phyloP scores from a whole-genome alignment of 2,329 filamentous ascomycete genomes.

The Parascedosporium putredinis region DNA sequence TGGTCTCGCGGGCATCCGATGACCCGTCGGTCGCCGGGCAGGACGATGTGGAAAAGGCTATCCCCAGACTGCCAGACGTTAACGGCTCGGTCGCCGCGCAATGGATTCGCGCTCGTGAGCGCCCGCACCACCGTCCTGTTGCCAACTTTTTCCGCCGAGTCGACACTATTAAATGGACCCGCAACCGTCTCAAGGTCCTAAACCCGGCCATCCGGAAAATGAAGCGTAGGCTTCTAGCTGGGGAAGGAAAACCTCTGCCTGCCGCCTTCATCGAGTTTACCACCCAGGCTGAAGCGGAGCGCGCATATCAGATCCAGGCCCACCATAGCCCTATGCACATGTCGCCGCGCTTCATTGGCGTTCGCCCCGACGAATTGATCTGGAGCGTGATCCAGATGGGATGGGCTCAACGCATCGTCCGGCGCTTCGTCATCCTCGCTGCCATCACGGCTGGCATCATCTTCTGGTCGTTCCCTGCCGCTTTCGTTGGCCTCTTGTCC shows the following conservation, averaged over 20 bases:
- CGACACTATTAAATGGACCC: slow-evolving; percentile 87
- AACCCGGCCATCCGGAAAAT: slow-evolving; percentile 48
- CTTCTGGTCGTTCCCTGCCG: slow-evolving; percentile 73
- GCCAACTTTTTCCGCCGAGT: slow-evolving; percentile 74
- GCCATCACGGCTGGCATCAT: slow-evolving; percentile 65
- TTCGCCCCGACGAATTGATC: slow-evolving; percentile 71
- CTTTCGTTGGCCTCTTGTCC: slow-evolving; percentile 72
- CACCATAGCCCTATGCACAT: slow-evolving; percentile 77
- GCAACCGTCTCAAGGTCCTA: slow-evolving; percentile 35
- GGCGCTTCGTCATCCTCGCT: slow-evolving; percentile 51
- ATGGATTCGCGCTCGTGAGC: slow-evolving; percentile 63
- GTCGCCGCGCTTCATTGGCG: slow-evolving; percentile 72
- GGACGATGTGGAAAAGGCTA: slow-evolving; percentile 3
- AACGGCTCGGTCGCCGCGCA: slow-evolving; percentile 52
- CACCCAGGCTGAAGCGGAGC: slow-evolving; percentile 71
- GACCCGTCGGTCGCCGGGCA: slow-evolving; percentile 12
- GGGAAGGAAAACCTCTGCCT: slow-evolving; percentile 52
- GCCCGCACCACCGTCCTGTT: slow-evolving; percentile 61
- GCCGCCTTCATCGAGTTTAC: slow-evolving; percentile 92
- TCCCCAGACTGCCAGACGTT: slow-evolving; percentile 25
- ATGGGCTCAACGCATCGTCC: slow-evolving; percentile 68
- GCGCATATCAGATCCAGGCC: slow-evolving; percentile 70
- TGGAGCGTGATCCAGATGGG: slow-evolving; percentile 64
- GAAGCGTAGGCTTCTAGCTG: slow-evolving; percentile 51
- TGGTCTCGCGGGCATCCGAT: too few species aligned